A percentile compares a stretch with the other conserved stretches of the same genome.
Evolutionary conservation across 345 rosid genomes (phyloP).

Genomic region (Punica granatum): DNA sequence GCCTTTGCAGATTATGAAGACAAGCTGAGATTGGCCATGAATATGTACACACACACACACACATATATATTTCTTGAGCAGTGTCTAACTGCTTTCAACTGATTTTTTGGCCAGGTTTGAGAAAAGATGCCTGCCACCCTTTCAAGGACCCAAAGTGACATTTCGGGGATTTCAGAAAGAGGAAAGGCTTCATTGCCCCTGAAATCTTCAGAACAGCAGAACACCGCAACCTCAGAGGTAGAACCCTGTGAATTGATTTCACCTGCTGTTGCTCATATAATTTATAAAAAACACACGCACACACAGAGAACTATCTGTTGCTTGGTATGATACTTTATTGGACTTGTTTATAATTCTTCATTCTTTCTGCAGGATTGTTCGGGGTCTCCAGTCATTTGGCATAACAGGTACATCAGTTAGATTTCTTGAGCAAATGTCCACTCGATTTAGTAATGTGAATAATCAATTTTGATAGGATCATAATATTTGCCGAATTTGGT

Average conservation of each 20-base stretch:
- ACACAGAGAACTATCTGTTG: neutral
- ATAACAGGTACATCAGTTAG: neutral
- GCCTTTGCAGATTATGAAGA: no score
- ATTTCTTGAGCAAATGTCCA: neutral
- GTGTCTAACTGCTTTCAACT: neutral
- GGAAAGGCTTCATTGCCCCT: constrained; percentile 16
- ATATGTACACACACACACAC: no score
- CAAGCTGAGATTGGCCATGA: neutral
- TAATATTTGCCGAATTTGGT: neutral
- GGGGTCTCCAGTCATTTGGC: neutral
- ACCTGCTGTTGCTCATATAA: neutral
- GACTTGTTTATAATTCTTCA: neutral
- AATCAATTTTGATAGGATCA: neutral
- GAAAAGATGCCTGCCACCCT: constrained; percentile 27
- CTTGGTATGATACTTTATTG: neutral
- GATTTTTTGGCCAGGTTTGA: constrained; percentile 18
- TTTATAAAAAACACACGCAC: neutral
- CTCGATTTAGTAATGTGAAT: neutral
- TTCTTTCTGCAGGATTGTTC: neutral
- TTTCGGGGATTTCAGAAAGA: constrained; percentile 11
- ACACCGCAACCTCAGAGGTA: constrained; percentile 9
- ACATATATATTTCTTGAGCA: neutral
- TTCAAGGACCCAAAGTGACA: constrained; percentile 15
- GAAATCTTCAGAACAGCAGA: constrained; percentile 17
- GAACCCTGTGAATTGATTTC: neutral